These are phyloP conservation scores for Cyberlindnera americana DNA, from an alignment of 805 yeast species.

Conservation along the genomic window DNA sequence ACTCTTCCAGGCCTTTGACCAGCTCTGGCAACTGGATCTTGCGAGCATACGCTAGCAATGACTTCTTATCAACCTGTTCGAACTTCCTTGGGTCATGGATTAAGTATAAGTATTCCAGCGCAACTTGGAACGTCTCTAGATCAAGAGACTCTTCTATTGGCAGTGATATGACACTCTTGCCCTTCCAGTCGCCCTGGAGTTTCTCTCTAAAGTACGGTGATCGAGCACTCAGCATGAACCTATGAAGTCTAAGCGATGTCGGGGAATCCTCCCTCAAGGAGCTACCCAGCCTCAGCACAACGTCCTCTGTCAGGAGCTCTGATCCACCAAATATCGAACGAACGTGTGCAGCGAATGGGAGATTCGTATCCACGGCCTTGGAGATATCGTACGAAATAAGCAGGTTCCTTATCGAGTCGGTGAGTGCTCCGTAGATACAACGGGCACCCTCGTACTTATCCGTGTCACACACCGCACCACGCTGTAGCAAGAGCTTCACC, in stretches of 20 bases:
- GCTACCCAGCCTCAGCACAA: conserved; percentile 17
- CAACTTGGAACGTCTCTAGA: conserved; percentile 20
- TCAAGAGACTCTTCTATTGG: conserved; percentile 17
- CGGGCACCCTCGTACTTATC: conserved; percentile 81
- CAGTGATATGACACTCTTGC: conserved; percentile 20
- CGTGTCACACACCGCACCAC: conserved; percentile 76
- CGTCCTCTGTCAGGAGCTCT: conserved; percentile 20
- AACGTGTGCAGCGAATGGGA: conserved; percentile 72
- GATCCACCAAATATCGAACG: conserved; percentile 39
- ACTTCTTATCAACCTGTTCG: conserved; percentile 27
- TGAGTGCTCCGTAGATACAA: conserved; percentile 76
- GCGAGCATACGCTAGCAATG: conserved; percentile 32
- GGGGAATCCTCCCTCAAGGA: neutral
- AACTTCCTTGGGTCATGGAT: conserved; percentile 39
- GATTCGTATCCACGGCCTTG: conserved; percentile 60
- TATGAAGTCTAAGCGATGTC: conserved; percentile 31
- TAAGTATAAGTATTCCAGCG: conserved; percentile 35
- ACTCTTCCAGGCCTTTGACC: conserved; percentile 31
- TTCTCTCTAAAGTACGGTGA: conserved; percentile 30
- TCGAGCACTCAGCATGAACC: conserved; percentile 39
- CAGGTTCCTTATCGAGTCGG: conserved; percentile 57
- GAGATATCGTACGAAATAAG: conserved; percentile 60
- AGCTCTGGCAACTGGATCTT: conserved; percentile 36
- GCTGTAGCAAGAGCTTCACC: conserved; percentile 54
- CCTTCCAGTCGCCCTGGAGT: conserved; percentile 27